Conservation (phyloP, 2,329 filamentous ascomycete genomes). For the Tothia fuscella region DNA sequence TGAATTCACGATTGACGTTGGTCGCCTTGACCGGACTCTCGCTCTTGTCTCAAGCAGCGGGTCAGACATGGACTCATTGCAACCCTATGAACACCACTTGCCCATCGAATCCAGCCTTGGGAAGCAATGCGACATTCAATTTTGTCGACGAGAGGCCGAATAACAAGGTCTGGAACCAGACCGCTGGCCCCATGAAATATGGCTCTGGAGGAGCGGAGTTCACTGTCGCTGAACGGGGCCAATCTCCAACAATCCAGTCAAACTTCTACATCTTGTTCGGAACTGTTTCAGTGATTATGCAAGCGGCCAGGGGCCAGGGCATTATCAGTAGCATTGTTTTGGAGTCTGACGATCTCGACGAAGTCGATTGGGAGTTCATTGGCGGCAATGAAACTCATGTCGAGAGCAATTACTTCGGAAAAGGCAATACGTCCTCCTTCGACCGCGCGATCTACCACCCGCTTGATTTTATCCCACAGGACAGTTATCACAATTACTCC, state of each 20-base stretch:
- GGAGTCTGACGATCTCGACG: conserved; percentile 79
- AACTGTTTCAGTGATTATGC: conserved; percentile 14
- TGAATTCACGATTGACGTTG: neutral
- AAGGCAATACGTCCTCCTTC: conserved; percentile 58
- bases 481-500: conserved; percentile 59
- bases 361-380: conserved; percentile 21
- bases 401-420: conserved; percentile 73
- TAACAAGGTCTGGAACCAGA: conserved; percentile 50
- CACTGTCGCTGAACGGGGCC: conserved; percentile 52
- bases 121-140: conserved; percentile 40
- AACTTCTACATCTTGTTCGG: conserved; percentile 16
- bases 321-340: conserved; percentile 90
- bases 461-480: conserved; percentile 46
- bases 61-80: conserved; percentile 68
- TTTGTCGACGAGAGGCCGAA: conserved; percentile 43
- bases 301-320: conserved; percentile 52
- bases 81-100: conserved; percentile 60
- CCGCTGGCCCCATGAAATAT: conserved; percentile 53
- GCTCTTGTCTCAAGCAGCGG: conserved; percentile 20
- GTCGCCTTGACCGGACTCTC: neutral
- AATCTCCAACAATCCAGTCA: conserved; percentile 43
- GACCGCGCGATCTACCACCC: conserved; percentile 50
- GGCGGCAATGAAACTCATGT: conserved; percentile 8
- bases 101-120: conserved; percentile 58
- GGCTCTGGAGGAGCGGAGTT: conserved; percentile 47